A percentile compares a stretch with the other conserved stretches of the same genome.
These are phyloP conservation scores for Cutaneotrichosporon mucoides DNA, from an alignment of 1,284 basidiomycete genomes.

Conservation along the genomic window DNA sequence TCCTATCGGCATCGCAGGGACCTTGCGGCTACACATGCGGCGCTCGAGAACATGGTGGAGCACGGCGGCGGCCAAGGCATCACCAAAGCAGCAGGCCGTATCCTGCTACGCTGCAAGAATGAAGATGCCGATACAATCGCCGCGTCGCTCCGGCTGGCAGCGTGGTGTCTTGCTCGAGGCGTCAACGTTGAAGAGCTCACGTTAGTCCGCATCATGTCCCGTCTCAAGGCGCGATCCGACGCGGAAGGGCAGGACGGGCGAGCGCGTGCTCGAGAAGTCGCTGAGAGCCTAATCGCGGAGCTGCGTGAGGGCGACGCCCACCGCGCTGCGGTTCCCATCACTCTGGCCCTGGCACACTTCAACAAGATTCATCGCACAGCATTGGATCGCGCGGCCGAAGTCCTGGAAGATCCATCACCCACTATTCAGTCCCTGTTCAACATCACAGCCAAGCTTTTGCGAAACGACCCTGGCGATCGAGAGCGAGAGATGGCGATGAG, in stretches of 20 bases:
- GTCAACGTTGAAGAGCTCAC: constrained; percentile 4
- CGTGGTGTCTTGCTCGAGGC: constrained; percentile 18
- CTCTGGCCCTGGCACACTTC: constrained; percentile 7
- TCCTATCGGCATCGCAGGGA: constrained; percentile 6
- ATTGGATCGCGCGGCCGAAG: neutral
- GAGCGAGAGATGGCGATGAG: constrained; percentile 12
- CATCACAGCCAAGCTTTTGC: neutral
- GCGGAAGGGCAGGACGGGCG: constrained; percentile 1
- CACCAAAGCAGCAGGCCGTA: constrained; percentile 1
- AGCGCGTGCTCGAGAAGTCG: neutral
- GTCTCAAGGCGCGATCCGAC: constrained; percentile 11
- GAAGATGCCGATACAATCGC: neutral
- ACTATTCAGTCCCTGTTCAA: neutral
- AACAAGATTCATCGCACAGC: constrained; percentile 1
- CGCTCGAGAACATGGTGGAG: constrained; percentile 22
- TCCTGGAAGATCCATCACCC: neutral
- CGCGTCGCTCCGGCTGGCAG: constrained; percentile 12
- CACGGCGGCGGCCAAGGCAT: constrained; percentile 18
- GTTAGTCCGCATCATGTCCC: constrained; percentile 3
- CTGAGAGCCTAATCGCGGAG: constrained; percentile 9
- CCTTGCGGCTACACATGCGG: neutral
- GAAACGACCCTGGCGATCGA: neutral
- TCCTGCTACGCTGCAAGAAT: constrained; percentile 1
- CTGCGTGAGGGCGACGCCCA: constrained; percentile 9
- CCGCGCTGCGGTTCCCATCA: constrained; percentile 11